Base-by-base conservation (phyloP, 768 basidiomycete genomes). In the Suillus subluteus region DNA sequence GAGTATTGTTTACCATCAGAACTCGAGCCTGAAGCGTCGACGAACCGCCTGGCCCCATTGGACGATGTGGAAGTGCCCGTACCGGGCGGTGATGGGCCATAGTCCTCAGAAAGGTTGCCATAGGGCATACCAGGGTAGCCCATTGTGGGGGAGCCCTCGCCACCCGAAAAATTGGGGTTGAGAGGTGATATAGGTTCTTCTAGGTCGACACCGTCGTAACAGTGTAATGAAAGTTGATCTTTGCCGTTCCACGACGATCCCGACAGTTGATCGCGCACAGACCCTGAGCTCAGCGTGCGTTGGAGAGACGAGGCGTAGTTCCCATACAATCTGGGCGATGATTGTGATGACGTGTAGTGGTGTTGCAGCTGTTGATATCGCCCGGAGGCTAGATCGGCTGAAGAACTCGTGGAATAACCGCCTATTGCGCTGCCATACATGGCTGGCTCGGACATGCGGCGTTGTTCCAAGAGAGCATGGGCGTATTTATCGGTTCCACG, bases 1-100 rank as follows among this genome's bases (percentile, higher is more conserved):
- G 91, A 89, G 74, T 94, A 94, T 30, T 90, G 92, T 78, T 91
- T 94, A 71, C 81, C 82, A 72, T 83, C 84, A 50, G 80, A 72
- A 62, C 75, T 73, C 37, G 82, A 77, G 63, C 76, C 76, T 54
- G 77, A 63, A 23, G 66, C 66, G 26, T 65, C 65, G 8, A 69
- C 21, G 38, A 68, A 64, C 66, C 69, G 68, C 67, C 73, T 63
- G 54, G 68, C 68, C 78, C 73, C 72, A 63, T 79, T 80, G 3
- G 86, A 87, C 23, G 87, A 86, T 3, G 86, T 82, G 26, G 87
- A 88, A 26, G 87, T 87, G 52, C 83, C 85, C 1, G 88, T 89
- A 61, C 84, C 85, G 38, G 88, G 88, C 30, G 88, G 87, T 1
- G 88, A 88, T 23, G 86, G 82, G 1, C 87, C 86, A 69, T 88